These are phyloP conservation scores for Przewalskia tangutica DNA, from an alignment of 257 asterid genomes.

Conservation along the genomic window DNA sequence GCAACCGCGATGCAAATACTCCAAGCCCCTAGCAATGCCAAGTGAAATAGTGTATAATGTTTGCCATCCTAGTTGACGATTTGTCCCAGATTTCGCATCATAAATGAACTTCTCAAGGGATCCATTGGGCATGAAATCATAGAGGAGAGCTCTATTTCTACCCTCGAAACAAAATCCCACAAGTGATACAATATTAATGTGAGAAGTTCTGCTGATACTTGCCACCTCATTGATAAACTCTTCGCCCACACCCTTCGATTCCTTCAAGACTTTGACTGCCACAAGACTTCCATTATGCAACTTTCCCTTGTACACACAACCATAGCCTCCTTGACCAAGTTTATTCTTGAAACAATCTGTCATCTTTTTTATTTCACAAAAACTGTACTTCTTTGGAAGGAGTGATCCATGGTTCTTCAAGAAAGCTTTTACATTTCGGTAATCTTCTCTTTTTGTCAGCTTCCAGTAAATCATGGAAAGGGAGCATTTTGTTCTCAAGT, in stretches of 20 bases:
- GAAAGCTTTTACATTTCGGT: background rate
- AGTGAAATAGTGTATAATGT: background rate
- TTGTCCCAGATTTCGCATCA: background rate
- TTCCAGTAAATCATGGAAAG: background rate
- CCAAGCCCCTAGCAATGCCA: background rate
- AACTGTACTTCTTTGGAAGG: background rate
- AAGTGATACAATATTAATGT: background rate
- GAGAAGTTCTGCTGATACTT: background rate
- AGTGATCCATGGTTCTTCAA: background rate
- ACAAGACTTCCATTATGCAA: background rate
- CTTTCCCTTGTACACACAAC: background rate
- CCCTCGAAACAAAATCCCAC: background rate
- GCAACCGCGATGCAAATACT: background rate
- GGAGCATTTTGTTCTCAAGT: background rate
- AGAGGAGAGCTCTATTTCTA: background rate
- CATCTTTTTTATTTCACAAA: background rate
- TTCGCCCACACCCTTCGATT: background rate
- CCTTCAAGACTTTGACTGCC: background rate
- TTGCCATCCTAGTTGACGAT: background rate
- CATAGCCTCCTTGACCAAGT: background rate
- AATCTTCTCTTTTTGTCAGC: background rate
- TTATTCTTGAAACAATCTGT: background rate
- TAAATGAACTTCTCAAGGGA: background rate
- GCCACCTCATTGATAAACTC: background rate
- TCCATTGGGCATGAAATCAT: background rate